Percentiles rank a stretch among this genome's conserved stretches.
Conservation (phyloP, 148 eudicot genomes). For the Fagopyrum homotropicum region DNA sequence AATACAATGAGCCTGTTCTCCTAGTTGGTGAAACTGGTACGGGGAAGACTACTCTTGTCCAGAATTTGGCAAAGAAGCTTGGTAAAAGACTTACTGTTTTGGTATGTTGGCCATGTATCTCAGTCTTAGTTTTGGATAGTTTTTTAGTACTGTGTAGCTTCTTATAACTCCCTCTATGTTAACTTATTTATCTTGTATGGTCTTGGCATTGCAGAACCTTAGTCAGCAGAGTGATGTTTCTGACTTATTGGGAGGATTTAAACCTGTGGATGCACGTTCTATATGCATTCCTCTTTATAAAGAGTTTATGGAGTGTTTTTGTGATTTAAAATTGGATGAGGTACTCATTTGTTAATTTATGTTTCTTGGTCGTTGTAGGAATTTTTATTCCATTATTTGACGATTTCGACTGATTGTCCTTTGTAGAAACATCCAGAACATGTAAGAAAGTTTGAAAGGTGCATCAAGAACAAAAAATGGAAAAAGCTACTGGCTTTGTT, state of each 20-base stretch:
- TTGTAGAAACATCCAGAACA: constrained; percentile 45
- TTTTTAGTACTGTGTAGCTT: neutral
- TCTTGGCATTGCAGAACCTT: constrained; percentile 52
- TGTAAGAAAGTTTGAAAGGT: constrained; percentile 37
- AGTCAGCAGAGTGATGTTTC: constrained; percentile 99
- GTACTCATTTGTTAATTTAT: constrained; percentile 25
- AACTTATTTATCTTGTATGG: neutral
- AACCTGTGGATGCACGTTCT: constrained; percentile 72
- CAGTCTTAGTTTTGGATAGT: neutral
- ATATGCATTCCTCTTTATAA: constrained; percentile 71
- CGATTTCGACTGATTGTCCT: constrained; percentile 8
- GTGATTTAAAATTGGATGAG: constrained; percentile 45
- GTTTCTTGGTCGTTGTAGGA: neutral
- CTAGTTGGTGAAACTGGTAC: constrained; percentile 99
- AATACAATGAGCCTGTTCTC: constrained; percentile 85
- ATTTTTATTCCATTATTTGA: constrained; percentile 8
- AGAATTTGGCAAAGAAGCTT: constrained; percentile 66
- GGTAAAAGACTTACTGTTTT: constrained; percentile 88
- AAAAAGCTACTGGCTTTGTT: constrained; percentile 43
- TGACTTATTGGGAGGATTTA: constrained; percentile 87
- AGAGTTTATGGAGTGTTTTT: constrained; percentile 63
- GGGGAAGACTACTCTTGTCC: constrained; percentile 96
- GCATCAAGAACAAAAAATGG: constrained; percentile 53
- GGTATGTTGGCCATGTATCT: constrained; percentile 37
- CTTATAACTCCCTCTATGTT: neutral